phyloP scores from a whole-genome alignment of 2,329 filamentous ascomycete genomes.

The Xylaria sp. region DNA sequence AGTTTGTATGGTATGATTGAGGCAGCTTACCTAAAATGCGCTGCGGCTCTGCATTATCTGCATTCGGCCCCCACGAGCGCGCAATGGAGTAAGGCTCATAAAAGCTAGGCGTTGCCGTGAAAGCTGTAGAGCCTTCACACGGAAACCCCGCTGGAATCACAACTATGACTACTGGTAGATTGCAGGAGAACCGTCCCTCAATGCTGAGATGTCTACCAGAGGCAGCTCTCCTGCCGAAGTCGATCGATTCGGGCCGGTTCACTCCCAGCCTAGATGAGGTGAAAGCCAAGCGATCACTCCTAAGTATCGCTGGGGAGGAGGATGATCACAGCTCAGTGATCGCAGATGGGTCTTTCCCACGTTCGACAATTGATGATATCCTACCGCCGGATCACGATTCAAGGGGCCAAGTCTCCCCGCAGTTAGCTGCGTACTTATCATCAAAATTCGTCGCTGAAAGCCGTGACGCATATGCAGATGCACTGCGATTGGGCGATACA shows the following conservation, averaged over 20 bases:
- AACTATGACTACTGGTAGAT: slow-evolving; percentile 25
- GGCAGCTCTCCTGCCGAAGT: slow-evolving; percentile 23
- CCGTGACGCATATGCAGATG: slow-evolving; percentile 32
- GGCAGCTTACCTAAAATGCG: not conserved
- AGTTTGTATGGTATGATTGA: slow-evolving; percentile 1
- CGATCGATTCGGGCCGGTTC: slow-evolving; percentile 17
- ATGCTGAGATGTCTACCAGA: slow-evolving; percentile 32
- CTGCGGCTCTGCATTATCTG: not conserved
- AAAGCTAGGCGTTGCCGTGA: slow-evolving; percentile 7
- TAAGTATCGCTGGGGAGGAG: slow-evolving; percentile 22
- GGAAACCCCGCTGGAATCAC: not conserved
- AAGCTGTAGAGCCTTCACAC: not conserved
- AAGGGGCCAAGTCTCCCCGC: slow-evolving; percentile 14
- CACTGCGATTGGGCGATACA: slow-evolving; percentile 28
- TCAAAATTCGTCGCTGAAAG: slow-evolving; percentile 29
- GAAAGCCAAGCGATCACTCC: slow-evolving; percentile 22
- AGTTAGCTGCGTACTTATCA: slow-evolving; percentile 30
- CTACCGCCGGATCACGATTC: slow-evolving; percentile 23
- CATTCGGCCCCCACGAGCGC: not conserved
- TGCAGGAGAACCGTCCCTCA: not conserved
- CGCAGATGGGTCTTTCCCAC: slow-evolving; percentile 32
- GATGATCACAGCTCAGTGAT: slow-evolving; percentile 24
- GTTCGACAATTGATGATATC: slow-evolving; percentile 33
- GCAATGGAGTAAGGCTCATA: slow-evolving; percentile 14
- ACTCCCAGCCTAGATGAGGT: slow-evolving; percentile 33